phyloP scores from a whole-genome alignment of 2,329 filamentous ascomycete species.

The Monosporascus cannonballus region DNA sequence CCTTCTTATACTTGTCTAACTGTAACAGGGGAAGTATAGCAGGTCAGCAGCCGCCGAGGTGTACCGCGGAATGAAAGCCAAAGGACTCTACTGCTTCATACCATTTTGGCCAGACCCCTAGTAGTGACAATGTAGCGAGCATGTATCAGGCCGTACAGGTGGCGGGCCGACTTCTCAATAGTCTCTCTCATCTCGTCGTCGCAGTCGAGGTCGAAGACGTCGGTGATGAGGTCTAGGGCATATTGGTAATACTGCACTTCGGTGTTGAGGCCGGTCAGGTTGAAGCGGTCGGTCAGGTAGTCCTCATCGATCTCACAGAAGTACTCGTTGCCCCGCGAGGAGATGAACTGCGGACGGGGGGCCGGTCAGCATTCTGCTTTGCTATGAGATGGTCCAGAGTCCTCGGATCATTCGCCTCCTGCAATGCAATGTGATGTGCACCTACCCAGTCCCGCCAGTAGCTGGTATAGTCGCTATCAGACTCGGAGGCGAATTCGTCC shows the following conservation, averaged over 20 bases:
- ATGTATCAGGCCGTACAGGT: constrained; percentile 93
- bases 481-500: constrained; percentile 98
- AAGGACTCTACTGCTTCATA: constrained; percentile 34
- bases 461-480: constrained; percentile 97
- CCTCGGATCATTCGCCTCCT: no score
- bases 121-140: constrained; percentile 97
- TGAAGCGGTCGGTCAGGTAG: constrained; percentile 96
- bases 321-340: constrained; percentile 95
- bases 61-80: no score
- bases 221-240: constrained; percentile 92
- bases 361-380: constrained; percentile 13
- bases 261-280: constrained; percentile 91
- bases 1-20: constrained; percentile 99
- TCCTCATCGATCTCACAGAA: constrained; percentile 99
- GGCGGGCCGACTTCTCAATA: constrained; percentile 93
- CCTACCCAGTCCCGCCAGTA: constrained; percentile 99
- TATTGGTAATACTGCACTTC: constrained; percentile 99
- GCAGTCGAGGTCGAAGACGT: constrained; percentile 97
- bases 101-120: constrained; percentile 91
- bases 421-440: constrained; percentile 20
- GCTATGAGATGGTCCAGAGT: neutral
- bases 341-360: constrained; percentile 72
- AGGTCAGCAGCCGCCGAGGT: neutral
- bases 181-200: constrained; percentile 97
- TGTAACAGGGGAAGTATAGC: constrained; percentile 30